Evolutionary conservation across 163 green algal species (phyloP).

Genomic region (Chlorella variabilis): DNA sequence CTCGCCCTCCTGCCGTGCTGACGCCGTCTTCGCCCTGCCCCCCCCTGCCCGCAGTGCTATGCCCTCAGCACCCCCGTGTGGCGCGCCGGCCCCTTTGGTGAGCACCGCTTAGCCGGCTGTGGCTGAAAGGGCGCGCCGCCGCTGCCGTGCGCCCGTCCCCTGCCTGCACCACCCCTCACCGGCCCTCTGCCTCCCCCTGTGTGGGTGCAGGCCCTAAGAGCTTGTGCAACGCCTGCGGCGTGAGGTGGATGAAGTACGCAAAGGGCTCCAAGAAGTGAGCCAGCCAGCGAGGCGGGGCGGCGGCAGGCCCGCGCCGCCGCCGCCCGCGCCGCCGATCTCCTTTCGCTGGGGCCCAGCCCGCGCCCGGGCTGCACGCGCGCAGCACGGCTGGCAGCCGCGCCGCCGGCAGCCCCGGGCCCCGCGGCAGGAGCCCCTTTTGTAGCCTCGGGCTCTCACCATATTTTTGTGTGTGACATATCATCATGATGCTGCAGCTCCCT

Average conservation of each 20-base stretch:
- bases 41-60: conserved; percentile 14
- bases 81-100: conserved; percentile 74
- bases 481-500: not conserved
- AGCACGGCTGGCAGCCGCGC: too few species aligned
- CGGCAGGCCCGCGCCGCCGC: too few species aligned
- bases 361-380: too few species aligned
- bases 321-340: too few species aligned
- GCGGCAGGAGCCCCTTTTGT: not conserved
- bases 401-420: too few species aligned
- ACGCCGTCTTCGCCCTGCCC: not conserved
- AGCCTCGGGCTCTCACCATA: not conserved
- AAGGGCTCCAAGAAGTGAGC: conserved; percentile 44
- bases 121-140: too few species aligned
- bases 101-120: too few species aligned
- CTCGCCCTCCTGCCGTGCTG: not conserved
- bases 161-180: too few species aligned
- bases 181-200: too few species aligned
- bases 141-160: too few species aligned
- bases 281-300: too few species aligned
- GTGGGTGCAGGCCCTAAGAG: conserved; percentile 89
- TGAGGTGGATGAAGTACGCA: conserved; percentile 76
- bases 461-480: not conserved
- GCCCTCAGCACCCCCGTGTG: conserved; percentile 71
- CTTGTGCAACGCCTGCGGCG: conserved; percentile 86
- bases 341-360: too few species aligned